Evolutionary conservation across 768 basidiomycete species (phyloP), one percentile per base, ranked within the genome.

Genomic region (Mycena indigotica): DNA sequence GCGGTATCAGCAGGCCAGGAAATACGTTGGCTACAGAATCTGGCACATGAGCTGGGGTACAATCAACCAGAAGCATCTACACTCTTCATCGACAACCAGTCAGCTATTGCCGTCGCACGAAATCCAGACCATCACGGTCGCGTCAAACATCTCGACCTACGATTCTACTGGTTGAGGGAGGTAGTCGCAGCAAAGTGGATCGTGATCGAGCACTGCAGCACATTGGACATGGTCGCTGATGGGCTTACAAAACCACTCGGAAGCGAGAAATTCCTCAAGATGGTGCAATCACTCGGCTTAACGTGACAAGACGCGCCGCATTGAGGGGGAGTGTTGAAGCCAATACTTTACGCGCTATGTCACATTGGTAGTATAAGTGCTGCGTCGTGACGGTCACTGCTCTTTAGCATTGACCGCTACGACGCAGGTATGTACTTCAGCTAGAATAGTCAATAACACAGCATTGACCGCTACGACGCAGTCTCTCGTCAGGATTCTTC

Each of bases 1-100:
- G 69, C 71, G 2, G 63, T 66, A 1, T 58, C 67, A 41, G 71
- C 74, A 4, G 59, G 66, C 19, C 64, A 68, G 54, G 72, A 77
- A 40, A 65, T 72, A 2, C 35, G 68, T 16, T 78, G 69, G 69
- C 60, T 76, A 3, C 64, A 69, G 5, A 66, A 66, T 29, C 51
- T 77, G 23, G 52, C 76, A 26, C 21, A 26, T 2, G 70, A 75
- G 44, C 50, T 76, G 54, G 65, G 67, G 2, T 63, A 62, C 46
- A 32, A 51, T 4, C 23, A 60, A 0, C 17, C 46, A n/a, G 50
- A 21, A 19, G 63, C 73, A 23, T 69, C 69, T 4, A 64, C 52
- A 6, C 67, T 79, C 19, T 52, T 56, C 32, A 67, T 67, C 39
- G 77, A 79, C 70, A 77, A 76, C 52, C 71, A 72, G 44, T 70